Percentiles rank a stretch among this genome's conserved stretches.
Evolutionary conservation across 2,329 filamentous ascomycete species (phyloP).

Genomic region (Thelonectria discophora): DNA sequence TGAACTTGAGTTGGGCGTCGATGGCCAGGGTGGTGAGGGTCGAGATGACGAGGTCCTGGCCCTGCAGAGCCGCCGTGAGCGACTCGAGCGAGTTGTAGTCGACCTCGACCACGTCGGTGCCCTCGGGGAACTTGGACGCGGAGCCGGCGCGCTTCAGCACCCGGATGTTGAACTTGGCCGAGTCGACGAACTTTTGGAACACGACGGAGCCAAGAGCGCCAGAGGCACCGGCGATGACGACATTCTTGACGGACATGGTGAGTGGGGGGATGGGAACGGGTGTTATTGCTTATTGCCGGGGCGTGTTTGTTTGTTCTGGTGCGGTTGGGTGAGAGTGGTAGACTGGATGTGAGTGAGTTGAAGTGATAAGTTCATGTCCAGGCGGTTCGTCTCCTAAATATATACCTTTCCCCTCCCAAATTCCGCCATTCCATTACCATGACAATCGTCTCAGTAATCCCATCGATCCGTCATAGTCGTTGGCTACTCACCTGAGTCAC

Average conservation of each 20-base stretch:
- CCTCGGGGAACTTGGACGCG: conserved; percentile 43
- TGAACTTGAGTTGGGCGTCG: conserved; percentile 51
- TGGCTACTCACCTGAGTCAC: neutral
- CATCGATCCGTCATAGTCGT: neutral
- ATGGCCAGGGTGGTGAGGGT: conserved; percentile 50
- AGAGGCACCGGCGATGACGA: conserved; percentile 50
- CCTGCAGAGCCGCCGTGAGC: conserved; percentile 60
- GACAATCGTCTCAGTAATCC: neutral
- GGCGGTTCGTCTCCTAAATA: neutral
- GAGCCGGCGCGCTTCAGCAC: conserved; percentile 54
- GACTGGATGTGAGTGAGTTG: neutral
- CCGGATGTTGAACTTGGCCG: conserved; percentile 48
- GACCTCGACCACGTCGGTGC: conserved; percentile 45
- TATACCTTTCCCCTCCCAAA: conserved; percentile 1
- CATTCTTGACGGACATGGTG: conserved; percentile 49
- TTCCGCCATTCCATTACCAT: neutral
- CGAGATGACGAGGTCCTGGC: conserved; percentile 65
- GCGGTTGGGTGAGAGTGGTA: neutral
- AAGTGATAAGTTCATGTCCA: conserved; percentile 3
- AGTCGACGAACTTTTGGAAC: conserved; percentile 44
- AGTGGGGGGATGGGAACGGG: neutral
- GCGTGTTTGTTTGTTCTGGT: too few species aligned
- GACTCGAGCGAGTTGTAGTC: conserved; percentile 56
- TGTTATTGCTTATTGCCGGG: too few species aligned
- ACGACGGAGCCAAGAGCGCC: conserved; percentile 48